Conservation (phyloP, 441 rosid genomes). For the Populus trichocarpa region DNA sequence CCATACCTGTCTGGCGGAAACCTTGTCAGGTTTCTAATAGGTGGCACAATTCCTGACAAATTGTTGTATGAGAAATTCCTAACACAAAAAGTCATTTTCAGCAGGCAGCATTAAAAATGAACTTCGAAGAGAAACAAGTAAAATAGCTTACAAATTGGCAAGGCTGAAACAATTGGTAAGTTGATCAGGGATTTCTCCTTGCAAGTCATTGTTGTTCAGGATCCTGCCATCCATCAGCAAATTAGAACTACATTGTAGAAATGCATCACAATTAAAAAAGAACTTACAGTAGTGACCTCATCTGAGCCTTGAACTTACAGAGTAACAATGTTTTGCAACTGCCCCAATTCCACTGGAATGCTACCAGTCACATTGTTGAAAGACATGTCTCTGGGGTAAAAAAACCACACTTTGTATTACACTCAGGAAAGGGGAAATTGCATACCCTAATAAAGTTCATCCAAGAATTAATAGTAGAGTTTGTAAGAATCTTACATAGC, state of each 20-base stretch:
- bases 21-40: conserved; percentile 55
- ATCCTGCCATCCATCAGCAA: conserved; percentile 38
- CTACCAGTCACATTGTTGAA: conserved; percentile 60
- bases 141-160: conserved; percentile 44
- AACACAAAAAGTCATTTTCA: not conserved
- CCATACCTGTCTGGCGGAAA: conserved; percentile 67
- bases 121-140: not conserved
- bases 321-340: conserved; percentile 69
- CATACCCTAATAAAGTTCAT: not conserved
- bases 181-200: conserved; percentile 68
- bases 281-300: not conserved
- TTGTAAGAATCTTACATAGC: conserved; percentile 41
- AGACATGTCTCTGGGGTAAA: conserved; percentile 55
- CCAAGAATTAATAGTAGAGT: not conserved
- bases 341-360: conserved; percentile 81
- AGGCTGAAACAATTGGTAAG: conserved; percentile 80
- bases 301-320: conserved; percentile 44
- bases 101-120: not conserved
- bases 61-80: conserved; percentile 93
- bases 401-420: not conserved
- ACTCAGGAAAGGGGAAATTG: not conserved
- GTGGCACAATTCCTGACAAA: conserved; percentile 73
- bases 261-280: not conserved
- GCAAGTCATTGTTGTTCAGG: conserved; percentile 66
- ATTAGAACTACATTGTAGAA: not conserved